Percentiles rank a stretch among this genome's conserved stretches.
These are phyloP conservation scores for Hirschioporus abietinus DNA, from an alignment of 768 basidiomycete species.

Conservation along the genomic window DNA sequence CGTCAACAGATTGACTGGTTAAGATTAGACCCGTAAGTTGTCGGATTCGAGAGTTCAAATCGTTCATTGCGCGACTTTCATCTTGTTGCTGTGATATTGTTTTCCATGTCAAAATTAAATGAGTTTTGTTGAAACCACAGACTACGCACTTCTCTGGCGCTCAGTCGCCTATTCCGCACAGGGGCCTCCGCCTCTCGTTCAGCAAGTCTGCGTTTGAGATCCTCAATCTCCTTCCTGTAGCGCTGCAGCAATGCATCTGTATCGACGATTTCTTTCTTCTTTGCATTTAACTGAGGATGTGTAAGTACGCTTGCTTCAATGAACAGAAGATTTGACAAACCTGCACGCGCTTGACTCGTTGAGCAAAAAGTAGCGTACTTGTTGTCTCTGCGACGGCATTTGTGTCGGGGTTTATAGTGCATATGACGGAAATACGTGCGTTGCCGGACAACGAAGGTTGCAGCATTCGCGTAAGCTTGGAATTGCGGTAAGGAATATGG, in stretches of 20 bases:
- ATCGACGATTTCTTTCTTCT: slow-evolving; percentile 92
- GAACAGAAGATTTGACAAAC: slow-evolving; percentile 28
- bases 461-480: slow-evolving; percentile 89
- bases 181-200: slow-evolving; percentile 66
- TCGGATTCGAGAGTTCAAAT: slow-evolving; percentile 72
- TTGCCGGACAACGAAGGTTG: slow-evolving; percentile 95
- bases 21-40: slow-evolving; percentile 81
- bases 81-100: slow-evolving; percentile 59
- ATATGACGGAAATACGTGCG: slow-evolving; percentile 93
- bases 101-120: slow-evolving; percentile 11
- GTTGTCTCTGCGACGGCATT: slow-evolving; percentile 77
- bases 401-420: slow-evolving; percentile 87
- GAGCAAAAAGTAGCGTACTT: slow-evolving; percentile 88
- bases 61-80: slow-evolving; percentile 79
- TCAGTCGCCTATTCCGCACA: slow-evolving; percentile 40
- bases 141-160: slow-evolving; percentile 40
- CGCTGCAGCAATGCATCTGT: slow-evolving; percentile 91
- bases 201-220: slow-evolving; percentile 66
- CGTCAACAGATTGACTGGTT: slow-evolving; percentile 80
- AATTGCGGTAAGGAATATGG: slow-evolving; percentile 93
- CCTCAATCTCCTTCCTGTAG: slow-evolving; percentile 92
- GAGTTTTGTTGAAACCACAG: slow-evolving; percentile 3
- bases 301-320: neutral
- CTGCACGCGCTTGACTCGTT: slow-evolving; percentile 85
- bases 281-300: slow-evolving; percentile 57